A percentile compares a stretch with the other conserved stretches of the same genome.
Conservation (phyloP, 371 early-diverging fungal species). For the Haplosporangium sp. region DNA sequence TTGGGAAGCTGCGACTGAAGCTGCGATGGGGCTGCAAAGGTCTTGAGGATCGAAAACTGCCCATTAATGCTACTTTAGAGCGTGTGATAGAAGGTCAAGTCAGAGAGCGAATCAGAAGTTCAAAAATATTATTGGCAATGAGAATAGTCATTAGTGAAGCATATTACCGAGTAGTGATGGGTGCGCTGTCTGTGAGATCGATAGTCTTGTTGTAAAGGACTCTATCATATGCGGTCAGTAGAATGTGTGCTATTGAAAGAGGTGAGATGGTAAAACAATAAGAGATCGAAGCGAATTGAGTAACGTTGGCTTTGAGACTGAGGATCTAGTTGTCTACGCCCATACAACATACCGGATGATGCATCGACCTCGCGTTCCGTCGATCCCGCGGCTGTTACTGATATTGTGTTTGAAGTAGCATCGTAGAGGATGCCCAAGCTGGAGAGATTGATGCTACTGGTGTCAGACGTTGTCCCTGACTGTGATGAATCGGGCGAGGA, state of each 20-base stretch:
- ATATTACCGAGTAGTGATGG: slow-evolving; percentile 19
- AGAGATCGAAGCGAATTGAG: not conserved
- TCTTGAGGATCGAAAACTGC: slow-evolving; percentile 30
- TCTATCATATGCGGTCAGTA: slow-evolving; percentile 36
- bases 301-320: not conserved
- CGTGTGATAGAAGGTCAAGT: too few relatives aligned
- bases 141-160: not conserved
- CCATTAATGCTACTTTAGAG: slow-evolving; percentile 21
- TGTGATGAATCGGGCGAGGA: not conserved
- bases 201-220: slow-evolving; percentile 38
- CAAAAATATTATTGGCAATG: too few relatives aligned
- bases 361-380: slow-evolving; percentile 22
- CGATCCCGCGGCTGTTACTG: slow-evolving; percentile 24
- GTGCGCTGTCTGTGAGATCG: slow-evolving; percentile 8
- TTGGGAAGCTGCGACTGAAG: slow-evolving; percentile 33
- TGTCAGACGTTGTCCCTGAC: not conserved
- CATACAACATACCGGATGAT: slow-evolving; percentile 20
- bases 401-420: slow-evolving; percentile 34
- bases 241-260: slow-evolving; percentile 21
- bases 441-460: slow-evolving; percentile 2
- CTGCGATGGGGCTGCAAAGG: slow-evolving; percentile 27
- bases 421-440: slow-evolving; percentile 27
- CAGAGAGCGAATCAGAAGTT: too few relatives aligned
- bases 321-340: too few relatives aligned
- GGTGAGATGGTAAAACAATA: too few relatives aligned